Conservation (phyloP, 495 filamentous ascomycete species). For the Aspergillus diversus region DNA sequence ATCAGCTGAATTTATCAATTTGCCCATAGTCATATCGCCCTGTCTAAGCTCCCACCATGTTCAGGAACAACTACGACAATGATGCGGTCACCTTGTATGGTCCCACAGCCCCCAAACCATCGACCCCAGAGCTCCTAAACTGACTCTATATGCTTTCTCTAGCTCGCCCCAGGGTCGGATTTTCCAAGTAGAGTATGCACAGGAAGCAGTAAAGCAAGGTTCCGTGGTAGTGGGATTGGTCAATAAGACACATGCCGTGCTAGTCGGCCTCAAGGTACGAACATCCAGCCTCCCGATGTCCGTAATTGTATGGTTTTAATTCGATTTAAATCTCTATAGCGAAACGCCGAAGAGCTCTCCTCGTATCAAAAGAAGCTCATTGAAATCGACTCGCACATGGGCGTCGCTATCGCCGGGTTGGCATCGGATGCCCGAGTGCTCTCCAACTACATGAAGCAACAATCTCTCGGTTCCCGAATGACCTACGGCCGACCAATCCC, state of each 20-base stretch:
- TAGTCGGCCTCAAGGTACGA: conserved; percentile 94
- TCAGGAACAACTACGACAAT: conserved; percentile 99
- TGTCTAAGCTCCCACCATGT: conserved; percentile 64
- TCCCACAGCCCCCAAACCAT: conserved; percentile 33
- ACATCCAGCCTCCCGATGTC: conserved; percentile 5
- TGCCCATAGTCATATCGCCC: conserved; percentile 6
- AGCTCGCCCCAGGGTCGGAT: conserved; percentile 99
- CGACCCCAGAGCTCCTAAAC: conserved; percentile 18
- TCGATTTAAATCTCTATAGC: conserved; percentile 49
- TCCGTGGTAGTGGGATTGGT: conserved; percentile 96
- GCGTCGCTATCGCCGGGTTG: conserved; percentile 93
- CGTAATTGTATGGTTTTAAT: not conserved
- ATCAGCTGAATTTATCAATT: conserved; percentile 8
- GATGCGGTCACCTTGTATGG: conserved; percentile 98
- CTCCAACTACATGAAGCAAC: conserved; percentile 99
- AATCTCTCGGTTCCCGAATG: conserved; percentile 91
- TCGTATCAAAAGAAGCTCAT: conserved; percentile 99
- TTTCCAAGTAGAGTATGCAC: conserved; percentile 99
- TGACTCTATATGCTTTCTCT: conserved; percentile 25
- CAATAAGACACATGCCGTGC: conserved; percentile 96
- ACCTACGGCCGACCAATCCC: conserved; percentile 94
- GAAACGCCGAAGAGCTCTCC: conserved; percentile 98
- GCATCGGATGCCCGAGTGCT: conserved; percentile 98
- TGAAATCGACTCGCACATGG: conserved; percentile 92
- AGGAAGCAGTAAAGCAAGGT: conserved; percentile 98